phyloP scores from a whole-genome alignment of 805 yeast genomes.

The Wickerhamomyces ciferrii region DNA sequence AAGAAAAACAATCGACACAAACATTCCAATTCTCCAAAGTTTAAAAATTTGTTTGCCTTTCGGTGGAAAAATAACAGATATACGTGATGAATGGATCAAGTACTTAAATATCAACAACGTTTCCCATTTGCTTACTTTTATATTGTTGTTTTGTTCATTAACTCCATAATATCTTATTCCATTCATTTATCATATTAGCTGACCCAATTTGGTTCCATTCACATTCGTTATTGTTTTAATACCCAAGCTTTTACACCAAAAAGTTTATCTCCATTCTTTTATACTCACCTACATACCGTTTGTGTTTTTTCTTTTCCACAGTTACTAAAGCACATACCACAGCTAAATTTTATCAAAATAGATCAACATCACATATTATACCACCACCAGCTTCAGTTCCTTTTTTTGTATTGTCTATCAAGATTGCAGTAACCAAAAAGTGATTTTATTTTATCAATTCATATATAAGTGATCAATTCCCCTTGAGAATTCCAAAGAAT shows the following conservation, averaged over 20 bases:
- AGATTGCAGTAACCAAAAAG: too few relatives aligned
- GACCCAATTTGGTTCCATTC: background rate
- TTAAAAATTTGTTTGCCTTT: background rate
- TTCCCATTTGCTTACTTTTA: too few relatives aligned
- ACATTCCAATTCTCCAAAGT: background rate
- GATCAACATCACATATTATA: too few relatives aligned
- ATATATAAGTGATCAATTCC: background rate
- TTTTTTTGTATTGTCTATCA: too few relatives aligned
- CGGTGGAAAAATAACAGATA: background rate
- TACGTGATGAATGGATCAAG: too few relatives aligned
- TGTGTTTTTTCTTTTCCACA: too few relatives aligned
- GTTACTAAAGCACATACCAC: background rate
- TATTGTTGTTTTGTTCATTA: too few relatives aligned
- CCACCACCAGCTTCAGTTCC: too few relatives aligned
- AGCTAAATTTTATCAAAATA: background rate
- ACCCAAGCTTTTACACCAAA: too few relatives aligned
- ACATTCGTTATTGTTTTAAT: background rate
- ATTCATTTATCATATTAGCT: too few relatives aligned
- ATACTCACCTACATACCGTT: background rate
- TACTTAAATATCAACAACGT: too few relatives aligned
- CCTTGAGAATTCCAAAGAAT: background rate
- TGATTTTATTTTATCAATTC: background rate
- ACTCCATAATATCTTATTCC: too few relatives aligned
- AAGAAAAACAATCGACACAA: background rate
- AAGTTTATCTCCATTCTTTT: background rate